Percentiles rank a stretch among this genome's conserved stretches.
phyloP scores from a whole-genome alignment of 805 yeast species.

The Lipomyces sp. region DNA sequence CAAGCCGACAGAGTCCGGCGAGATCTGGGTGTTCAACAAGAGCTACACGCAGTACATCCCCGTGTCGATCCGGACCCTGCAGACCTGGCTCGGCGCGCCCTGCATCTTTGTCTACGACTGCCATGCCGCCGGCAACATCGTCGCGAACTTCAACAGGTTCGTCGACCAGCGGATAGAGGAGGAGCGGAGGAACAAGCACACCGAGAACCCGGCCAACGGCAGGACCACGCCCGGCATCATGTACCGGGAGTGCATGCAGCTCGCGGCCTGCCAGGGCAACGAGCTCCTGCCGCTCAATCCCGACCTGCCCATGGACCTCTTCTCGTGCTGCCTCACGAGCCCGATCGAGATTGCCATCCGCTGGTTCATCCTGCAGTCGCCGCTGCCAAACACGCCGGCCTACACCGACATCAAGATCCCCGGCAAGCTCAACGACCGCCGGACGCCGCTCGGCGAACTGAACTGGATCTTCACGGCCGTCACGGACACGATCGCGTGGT shows the following conservation, averaged over 20 bases:
- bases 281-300: constrained; percentile 91
- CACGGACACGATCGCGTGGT: constrained; percentile 98
- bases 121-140: constrained; percentile 89
- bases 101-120: constrained; percentile 94
- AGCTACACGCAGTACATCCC: constrained; percentile 98
- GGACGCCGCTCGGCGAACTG: constrained; percentile 93
- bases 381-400: constrained; percentile 39
- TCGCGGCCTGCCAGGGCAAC: constrained; percentile 86
- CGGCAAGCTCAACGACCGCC: constrained; percentile 84
- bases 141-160: constrained; percentile 81
- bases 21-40: constrained; percentile 96
- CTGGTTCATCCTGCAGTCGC: constrained; percentile 78
- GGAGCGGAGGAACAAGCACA: constrained; percentile 42
- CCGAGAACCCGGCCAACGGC: constrained; percentile 51
- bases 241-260: constrained; percentile 82
- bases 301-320: constrained; percentile 90
- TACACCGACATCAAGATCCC: constrained; percentile 61
- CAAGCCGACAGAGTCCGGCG: constrained; percentile 92
- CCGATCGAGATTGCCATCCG: constrained; percentile 92
- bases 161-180: constrained; percentile 87
- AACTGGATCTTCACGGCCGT: constrained; percentile 98
- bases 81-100: constrained; percentile 97
- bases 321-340: constrained; percentile 91
- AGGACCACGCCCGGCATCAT: constrained; percentile 49
- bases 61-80: constrained; percentile 88